Evolutionary conservation across 345 rosid genomes (phyloP), one percentile per base, ranked within the genome.

Genomic region (Hibiscus mutabilis): DNA sequence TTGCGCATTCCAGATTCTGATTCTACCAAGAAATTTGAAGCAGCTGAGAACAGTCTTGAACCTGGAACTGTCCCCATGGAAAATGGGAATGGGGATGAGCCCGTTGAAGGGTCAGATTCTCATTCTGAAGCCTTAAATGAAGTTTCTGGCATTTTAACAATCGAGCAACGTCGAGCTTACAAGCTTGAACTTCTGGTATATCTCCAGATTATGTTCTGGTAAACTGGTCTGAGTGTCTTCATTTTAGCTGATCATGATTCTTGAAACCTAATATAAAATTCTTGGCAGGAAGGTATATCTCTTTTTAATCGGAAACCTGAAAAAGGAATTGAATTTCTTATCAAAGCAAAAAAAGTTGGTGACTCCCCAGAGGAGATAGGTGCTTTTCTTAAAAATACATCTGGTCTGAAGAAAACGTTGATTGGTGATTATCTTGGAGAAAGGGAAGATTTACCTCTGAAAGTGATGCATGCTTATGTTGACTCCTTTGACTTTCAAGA

Each of bases 231-330:
- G 58, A 53, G 0, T 18, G 25, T 53, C 22, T 19, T 76, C n/a
- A 62, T 59, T 57, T 71, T 71, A 69, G 40, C 10, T 42, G 65
- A 22, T 51, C 21, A 31, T 64, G 56, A 66, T 52, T 71, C 21
- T 58, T 57, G 71, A 80, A 80, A 64, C 77, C 82, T 81, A 72
- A 80, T 84, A 76, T 79, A 56, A 79, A 73, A 44, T 80, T 83
- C 78, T 60, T 88, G 92, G 88, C 99, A 95, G 99, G 99, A 95
- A 90, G 99, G 99, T 87, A 92, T 95, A 70, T 90, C 99, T 77
- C 92, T 90, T 84, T 95, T 95, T 83, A 94, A 94, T 77, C 85
- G 86, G 85, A 94, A 94, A 75, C 98, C 98, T 76, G 90, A 88
- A 80, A 94, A 85, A 82, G 98, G 98, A 47, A 91, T 94, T 83